phyloP scores from a whole-genome alignment of 495 filamentous ascomycete species.

The Sporormia fimetaria region DNA sequence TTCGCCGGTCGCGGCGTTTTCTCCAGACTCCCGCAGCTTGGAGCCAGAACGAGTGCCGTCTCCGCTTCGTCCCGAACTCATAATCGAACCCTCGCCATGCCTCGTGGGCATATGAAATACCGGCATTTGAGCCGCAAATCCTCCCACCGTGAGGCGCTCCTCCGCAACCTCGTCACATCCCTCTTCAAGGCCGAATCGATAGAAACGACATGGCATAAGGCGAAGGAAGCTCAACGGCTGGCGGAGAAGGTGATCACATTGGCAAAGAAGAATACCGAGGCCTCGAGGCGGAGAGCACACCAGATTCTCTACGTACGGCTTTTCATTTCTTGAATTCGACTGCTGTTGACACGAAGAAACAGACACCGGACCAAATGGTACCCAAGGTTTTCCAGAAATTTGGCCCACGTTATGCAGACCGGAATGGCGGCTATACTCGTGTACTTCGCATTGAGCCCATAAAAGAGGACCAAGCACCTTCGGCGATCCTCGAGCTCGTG shows the following conservation, averaged over 20 bases:
- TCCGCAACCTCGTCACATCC: slow-evolving; percentile 94
- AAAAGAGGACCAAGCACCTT: slow-evolving; percentile 67
- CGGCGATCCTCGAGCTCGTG: slow-evolving; percentile 90
- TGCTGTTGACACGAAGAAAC: slow-evolving; percentile 1
- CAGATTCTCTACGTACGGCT: slow-evolving; percentile 68
- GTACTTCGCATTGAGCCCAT: slow-evolving; percentile 73
- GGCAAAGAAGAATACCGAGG: slow-evolving; percentile 80
- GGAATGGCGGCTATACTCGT: slow-evolving; percentile 88
- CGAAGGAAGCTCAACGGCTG: slow-evolving; percentile 86
- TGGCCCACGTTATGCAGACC: slow-evolving; percentile 62
- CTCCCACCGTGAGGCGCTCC: slow-evolving; percentile 78
- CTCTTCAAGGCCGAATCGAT: slow-evolving; percentile 87
- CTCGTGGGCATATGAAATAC: slow-evolving; percentile 72
- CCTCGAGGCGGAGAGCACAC: slow-evolving; percentile 52
- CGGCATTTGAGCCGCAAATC: slow-evolving; percentile 74
- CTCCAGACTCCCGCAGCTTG: no score
- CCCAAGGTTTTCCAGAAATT: slow-evolving; percentile 83
- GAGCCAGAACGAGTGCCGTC: no score
- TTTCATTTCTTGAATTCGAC: background rate
- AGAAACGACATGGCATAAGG: slow-evolving; percentile 88
- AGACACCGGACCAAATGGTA: slow-evolving; percentile 38
- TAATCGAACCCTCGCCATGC: slow-evolving; percentile 47
- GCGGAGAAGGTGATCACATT: slow-evolving; percentile 90
- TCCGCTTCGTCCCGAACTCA: no score
- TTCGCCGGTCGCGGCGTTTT: no score